These are phyloP conservation scores for Rutstroemia sydowiana DNA, from an alignment of 2,329 filamentous ascomycete species.

Conservation along the genomic window DNA sequence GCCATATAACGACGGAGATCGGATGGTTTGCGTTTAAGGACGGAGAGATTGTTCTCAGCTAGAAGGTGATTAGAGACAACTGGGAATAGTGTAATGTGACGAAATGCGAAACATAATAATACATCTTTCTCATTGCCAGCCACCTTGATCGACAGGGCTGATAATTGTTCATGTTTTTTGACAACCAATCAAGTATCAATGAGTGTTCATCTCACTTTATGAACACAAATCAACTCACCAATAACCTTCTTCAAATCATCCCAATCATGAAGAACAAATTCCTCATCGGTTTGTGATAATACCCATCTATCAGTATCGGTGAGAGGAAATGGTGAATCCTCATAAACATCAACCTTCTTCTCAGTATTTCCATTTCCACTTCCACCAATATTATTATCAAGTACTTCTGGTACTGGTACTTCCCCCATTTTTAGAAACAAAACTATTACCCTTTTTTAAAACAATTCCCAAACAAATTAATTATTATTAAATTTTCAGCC, in stretches of 20 bases:
- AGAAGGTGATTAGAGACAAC: neutral
- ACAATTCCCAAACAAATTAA: neutral
- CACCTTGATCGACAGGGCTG: no score
- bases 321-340: constrained; percentile 45
- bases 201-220: neutral
- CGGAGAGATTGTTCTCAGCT: constrained; percentile 55
- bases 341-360: neutral
- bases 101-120: no score
- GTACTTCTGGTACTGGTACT: no score
- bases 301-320: constrained; percentile 52
- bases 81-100: neutral
- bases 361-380: neutral
- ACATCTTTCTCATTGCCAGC: no score
- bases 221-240: constrained; percentile 38
- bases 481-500: neutral
- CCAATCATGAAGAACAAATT: constrained; percentile 69
- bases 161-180: no score
- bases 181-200: neutral
- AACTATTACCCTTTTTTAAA: constrained; percentile 7
- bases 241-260: constrained; percentile 62
- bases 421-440: neutral
- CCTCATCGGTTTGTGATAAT: constrained; percentile 57
- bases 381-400: no score
- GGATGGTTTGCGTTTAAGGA: constrained; percentile 72
- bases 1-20: constrained; percentile 73